phyloP scores from a whole-genome alignment of 140 eudicot genomes.

The Anethum foeniculum region DNA sequence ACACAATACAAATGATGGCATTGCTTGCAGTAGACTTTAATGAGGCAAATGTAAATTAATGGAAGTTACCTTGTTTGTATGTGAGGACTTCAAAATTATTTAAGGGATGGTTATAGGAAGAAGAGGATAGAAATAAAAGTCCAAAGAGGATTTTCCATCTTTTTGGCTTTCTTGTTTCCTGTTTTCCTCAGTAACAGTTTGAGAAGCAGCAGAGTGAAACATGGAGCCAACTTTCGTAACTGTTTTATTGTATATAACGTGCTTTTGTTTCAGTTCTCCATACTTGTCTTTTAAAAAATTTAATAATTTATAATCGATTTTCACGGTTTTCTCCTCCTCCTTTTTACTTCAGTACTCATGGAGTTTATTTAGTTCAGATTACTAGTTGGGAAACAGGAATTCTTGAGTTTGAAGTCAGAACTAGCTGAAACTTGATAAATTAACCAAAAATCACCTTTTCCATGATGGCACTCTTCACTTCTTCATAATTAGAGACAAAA shows the following conservation, averaged over 20 bases:
- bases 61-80: not conserved
- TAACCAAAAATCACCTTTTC: slow-evolving; percentile 56
- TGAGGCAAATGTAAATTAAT: not conserved
- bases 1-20: not conserved
- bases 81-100: not conserved
- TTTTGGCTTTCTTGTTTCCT: not conserved
- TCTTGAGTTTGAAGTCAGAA: not conserved
- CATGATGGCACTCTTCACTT: slow-evolving; percentile 78
- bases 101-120: not conserved
- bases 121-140: not conserved
- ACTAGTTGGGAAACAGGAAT: not conserved
- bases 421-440: not conserved
- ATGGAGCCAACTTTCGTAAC: not conserved
- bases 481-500: slow-evolving; percentile 72
- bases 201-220: not conserved
- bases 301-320: not conserved
- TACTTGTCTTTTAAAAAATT: not conserved
- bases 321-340: not conserved
- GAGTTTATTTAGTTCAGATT: not conserved
- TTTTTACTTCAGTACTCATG: not conserved
- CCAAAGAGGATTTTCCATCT: not conserved
- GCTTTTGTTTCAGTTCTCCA: not conserved
- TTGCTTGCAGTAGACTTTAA: not conserved
- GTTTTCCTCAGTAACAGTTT: not conserved
- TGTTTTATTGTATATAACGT: not conserved